Percentiles rank a stretch among this genome's conserved stretches.
Evolutionary conservation across 768 basidiomycete species (phyloP).

Genomic region (Suillus paluster): DNA sequence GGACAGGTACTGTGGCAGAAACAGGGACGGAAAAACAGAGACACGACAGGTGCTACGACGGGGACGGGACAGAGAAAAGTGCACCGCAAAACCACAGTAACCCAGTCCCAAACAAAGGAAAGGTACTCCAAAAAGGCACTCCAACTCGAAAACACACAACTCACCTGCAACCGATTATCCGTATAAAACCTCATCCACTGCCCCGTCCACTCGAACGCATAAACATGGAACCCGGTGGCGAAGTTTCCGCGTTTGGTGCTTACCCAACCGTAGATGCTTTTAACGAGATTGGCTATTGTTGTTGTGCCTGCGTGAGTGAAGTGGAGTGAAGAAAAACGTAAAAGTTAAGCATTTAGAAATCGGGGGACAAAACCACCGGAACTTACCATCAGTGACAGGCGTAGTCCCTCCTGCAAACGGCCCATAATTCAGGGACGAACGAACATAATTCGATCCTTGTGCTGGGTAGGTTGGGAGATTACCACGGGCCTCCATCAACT

Average conservation of each 20-base stretch:
- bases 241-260: constrained; percentile 47
- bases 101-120: no score
- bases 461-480: constrained; percentile 47
- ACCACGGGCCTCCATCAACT: constrained; percentile 60
- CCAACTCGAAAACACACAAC: not conserved
- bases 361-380: no score
- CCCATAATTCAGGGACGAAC: constrained; percentile 73
- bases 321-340: not conserved
- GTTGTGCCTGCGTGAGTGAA: constrained; percentile 11
- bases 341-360: no score
- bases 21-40: not conserved
- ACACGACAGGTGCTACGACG: no score
- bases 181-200: constrained; percentile 58
- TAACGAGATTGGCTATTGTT: constrained; percentile 30
- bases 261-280: constrained; percentile 42
- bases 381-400: constrained; percentile 36
- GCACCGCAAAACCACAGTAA: no score
- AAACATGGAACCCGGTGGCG: constrained; percentile 55
- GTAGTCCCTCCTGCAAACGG: constrained; percentile 41
- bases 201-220: constrained; percentile 63
- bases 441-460: constrained; percentile 51
- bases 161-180: constrained; percentile 47
- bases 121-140: no score
- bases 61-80: no score
- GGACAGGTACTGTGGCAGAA: no score